A percentile compares a stretch with the other conserved stretches of the same genome.
Conservation (phyloP, 2,329 filamentous ascomycete genomes). For the Keithomyces neogunnii region DNA sequence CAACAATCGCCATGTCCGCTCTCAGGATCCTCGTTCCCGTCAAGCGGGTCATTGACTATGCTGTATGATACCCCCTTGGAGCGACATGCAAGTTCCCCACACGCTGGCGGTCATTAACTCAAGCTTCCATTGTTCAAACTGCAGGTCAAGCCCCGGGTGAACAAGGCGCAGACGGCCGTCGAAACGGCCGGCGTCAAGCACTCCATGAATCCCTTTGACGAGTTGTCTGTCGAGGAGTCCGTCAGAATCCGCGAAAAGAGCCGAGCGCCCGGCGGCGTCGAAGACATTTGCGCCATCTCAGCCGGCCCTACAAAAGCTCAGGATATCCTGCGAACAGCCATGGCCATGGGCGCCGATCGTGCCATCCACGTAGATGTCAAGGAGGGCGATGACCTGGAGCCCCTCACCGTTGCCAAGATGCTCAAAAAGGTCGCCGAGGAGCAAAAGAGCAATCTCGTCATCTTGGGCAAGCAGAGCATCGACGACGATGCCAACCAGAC, state of each 20-base stretch:
- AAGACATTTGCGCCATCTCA: slow-evolving; percentile 84
- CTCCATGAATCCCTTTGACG: slow-evolving; percentile 98
- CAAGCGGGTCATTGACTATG: slow-evolving; percentile 82
- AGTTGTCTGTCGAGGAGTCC: slow-evolving; percentile 94
- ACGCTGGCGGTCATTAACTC: neutral
- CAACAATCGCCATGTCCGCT: slow-evolving; percentile 42
- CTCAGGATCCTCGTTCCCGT: slow-evolving; percentile 72
- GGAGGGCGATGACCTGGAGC: slow-evolving; percentile 73
- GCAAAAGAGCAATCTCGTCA: slow-evolving; percentile 84
- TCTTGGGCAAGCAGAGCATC: slow-evolving; percentile 96
- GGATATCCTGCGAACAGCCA: slow-evolving; percentile 87
- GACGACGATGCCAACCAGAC: slow-evolving; percentile 95
- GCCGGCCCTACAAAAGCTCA: slow-evolving; percentile 81
- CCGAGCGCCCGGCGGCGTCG: slow-evolving; percentile 61
- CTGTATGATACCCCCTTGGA: slow-evolving; percentile 41
- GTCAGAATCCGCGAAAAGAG: slow-evolving; percentile 90
- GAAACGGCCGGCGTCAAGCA: slow-evolving; percentile 92
- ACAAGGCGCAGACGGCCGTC: slow-evolving; percentile 72
- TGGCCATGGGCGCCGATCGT: slow-evolving; percentile 98
- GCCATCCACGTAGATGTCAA: slow-evolving; percentile 77
- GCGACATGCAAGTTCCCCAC: neutral
- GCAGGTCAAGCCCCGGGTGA: slow-evolving; percentile 61
- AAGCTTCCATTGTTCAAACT: slow-evolving; percentile 3
- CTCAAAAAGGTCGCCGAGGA: slow-evolving; percentile 70
- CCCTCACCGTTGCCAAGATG: slow-evolving; percentile 86